Evolutionary conservation across 495 filamentous ascomycete genomes (phyloP).

Genomic region (Penicillium manginii): DNA sequence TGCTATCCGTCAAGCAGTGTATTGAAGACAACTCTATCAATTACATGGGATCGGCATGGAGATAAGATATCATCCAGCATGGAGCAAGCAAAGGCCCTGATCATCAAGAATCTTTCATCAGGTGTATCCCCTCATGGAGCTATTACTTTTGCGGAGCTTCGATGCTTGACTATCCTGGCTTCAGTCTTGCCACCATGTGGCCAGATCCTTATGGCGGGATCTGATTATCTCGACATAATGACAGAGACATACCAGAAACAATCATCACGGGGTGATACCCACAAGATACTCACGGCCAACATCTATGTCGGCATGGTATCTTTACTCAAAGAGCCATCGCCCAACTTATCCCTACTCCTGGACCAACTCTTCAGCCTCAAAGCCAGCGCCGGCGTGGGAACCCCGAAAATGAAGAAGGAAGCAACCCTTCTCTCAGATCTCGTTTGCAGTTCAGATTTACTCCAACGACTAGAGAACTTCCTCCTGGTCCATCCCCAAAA

Average conservation of each 20-base stretch:
- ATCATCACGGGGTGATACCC: constrained; percentile 54
- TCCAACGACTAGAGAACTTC: constrained; percentile 54
- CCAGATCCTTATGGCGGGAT: constrained; percentile 74
- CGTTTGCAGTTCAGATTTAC: constrained; percentile 46
- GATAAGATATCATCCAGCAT: constrained; percentile 43
- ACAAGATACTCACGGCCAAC: constrained; percentile 66
- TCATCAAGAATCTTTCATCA: constrained; percentile 52
- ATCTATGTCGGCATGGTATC: constrained; percentile 73
- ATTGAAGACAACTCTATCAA: constrained; percentile 48
- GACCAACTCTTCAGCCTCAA: constrained; percentile 86
- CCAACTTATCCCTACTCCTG: constrained; percentile 70
- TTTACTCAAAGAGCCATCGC: constrained; percentile 63
- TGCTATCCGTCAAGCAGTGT: constrained; percentile 44
- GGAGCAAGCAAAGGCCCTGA: constrained; percentile 47
- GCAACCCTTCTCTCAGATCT: constrained; percentile 49
- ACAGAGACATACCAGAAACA: constrained; percentile 62
- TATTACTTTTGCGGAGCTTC: constrained; percentile 37
- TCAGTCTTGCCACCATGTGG: constrained; percentile 42
- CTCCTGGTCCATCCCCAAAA: constrained; percentile 56
- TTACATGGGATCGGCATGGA: constrained; percentile 42
- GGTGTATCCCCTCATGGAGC: constrained; percentile 41
- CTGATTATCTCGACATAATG: constrained; percentile 82
- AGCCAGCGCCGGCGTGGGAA: constrained; percentile 59
- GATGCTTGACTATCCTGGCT: constrained; percentile 44
- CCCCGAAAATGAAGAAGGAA: constrained; percentile 41